Base-by-base conservation (phyloP, 2,329 filamentous ascomycete species). In the Colletotrichum plurivorum region DNA sequence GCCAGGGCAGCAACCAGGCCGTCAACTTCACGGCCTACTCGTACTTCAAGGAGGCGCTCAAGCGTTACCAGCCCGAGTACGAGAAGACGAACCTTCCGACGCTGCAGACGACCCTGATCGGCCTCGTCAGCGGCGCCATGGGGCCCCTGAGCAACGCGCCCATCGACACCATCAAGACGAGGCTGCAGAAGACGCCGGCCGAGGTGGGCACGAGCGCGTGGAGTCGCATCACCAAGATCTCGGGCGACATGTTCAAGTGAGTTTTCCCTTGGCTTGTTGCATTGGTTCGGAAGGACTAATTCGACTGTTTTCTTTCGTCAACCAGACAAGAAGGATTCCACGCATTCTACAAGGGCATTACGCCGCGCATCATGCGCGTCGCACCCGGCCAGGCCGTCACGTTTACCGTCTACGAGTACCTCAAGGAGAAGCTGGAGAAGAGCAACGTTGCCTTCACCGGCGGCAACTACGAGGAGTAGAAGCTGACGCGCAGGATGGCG, bases 281-380 rank as follows among this genome's bases (percentile, higher is more conserved):
- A 22, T 1, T 18, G 15, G 7, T 9, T 31, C 31, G 9, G 31
- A 3, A 10, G 31, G 9, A 4, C 31, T 36, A 4, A 36, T 36
- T 36, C 31, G 31, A 2, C n/a, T 41, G n/a, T 31, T 43, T 43
- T 5, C 15, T 43, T 43, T 15, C 13, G 2, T 13, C 7, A 8
- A 43, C 82, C 78, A 94, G 92, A 77, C 93, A 97, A 84, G 96
- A 99, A 83, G 96, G 96, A 43, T 86, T 95, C 74, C 91, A 94
- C 76, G 96, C 96, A 55, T 99, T 99, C 84, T 99, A 97, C 87
- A 98, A 98, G 88, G 96, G 96, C 76, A 99, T 99, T 82, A 99
- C 96, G 54, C 96, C 96, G 7, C 90, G 96, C 75, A 93, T 99
- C 74, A 98, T 98, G 94, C 90, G 96, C 77, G 96, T 99, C 62